Evolutionary conservation across 2,329 filamentous ascomycete species (phyloP), one percentile per base, ranked within the genome.

Genomic region (Microdochium bolleyi): DNA sequence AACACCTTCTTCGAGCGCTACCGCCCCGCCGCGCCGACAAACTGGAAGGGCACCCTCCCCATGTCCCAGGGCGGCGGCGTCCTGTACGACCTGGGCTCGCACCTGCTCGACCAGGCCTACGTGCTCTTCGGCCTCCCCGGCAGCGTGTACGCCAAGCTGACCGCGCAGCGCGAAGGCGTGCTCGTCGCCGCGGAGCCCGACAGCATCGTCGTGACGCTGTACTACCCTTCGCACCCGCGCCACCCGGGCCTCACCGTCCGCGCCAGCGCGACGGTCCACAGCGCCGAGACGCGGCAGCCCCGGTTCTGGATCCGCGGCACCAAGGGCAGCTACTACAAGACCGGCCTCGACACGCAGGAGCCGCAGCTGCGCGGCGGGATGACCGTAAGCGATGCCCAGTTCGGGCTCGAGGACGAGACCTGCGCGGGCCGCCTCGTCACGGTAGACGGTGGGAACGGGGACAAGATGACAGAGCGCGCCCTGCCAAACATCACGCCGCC

Each of bases 1-100:
- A 82, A 91, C 67, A 87, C 85, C 22, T 88, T 92, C 71, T 92
- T 92, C 63, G 89, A 92, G 67, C 82, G 88, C 19, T 85, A 87
- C 70, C 80, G 83, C 19, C 75, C 85, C 14, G 74, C 76, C 27
- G 73, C 77, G 38, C 79, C 83, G 24, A 64, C 73, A 53, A 76
- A 71, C 50, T 92, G 88, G 88, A 91, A 91, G 74, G 79, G 76
- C 38, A 67, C 65, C 14, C 73, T 87, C 52, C 69, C 74, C 27
- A 79, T 85, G 61, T 65, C 70, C 19, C 74, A 84, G 16, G 88
- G 84, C 11, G 83, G 85, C 38, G 84, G 86, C 34, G 83, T 75
- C 22, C 72, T 91, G 22, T 92, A 86, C 62, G 88, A 92, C 61
- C 74, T 92, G 1, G 88, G 88, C 46, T 83, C 85, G 3, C 88